Percentiles rank a stretch among this genome's conserved stretches.
Evolutionary conservation across 2,329 filamentous ascomycete species (phyloP).

Genomic region (Aspergillus tubingensis): DNA sequence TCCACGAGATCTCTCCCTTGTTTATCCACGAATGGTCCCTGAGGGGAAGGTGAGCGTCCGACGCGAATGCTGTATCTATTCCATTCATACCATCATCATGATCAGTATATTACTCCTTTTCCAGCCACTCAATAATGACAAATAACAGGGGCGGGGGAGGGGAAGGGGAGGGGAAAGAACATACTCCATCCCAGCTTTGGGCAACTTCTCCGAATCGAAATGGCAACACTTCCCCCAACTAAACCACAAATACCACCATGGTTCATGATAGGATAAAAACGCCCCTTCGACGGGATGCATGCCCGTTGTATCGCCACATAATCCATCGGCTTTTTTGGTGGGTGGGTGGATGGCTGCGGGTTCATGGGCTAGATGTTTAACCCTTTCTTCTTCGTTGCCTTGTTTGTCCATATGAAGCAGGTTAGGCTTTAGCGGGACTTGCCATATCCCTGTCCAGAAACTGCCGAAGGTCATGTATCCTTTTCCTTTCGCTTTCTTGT

Average conservation of each 20-base stretch:
- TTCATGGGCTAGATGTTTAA: slow-evolving; percentile 33
- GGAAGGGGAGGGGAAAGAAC: neutral
- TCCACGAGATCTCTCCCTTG: slow-evolving; percentile 54
- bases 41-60: slow-evolving; percentile 57
- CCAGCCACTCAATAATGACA: neutral
- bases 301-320: slow-evolving; percentile 34
- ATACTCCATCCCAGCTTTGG: slow-evolving; percentile 56
- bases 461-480: slow-evolving; percentile 65
- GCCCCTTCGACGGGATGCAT: slow-evolving; percentile 36
- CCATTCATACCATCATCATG: neutral
- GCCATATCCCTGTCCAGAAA: slow-evolving; percentile 69
- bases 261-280: slow-evolving; percentile 31
- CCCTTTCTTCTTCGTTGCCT: slow-evolving; percentile 18
- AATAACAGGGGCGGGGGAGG: too few relatives aligned
- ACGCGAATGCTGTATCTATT: slow-evolving; percentile 64
- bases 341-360: slow-evolving; percentile 23
- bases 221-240: slow-evolving; percentile 39
- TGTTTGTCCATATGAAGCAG: slow-evolving; percentile 14
- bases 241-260: slow-evolving; percentile 40
- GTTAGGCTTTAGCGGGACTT: slow-evolving; percentile 51
- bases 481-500: neutral
- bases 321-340: slow-evolving; percentile 23
- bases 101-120: slow-evolving; percentile 48
- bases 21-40: slow-evolving; percentile 59
- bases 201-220: slow-evolving; percentile 35